Percentiles rank a stretch among this genome's conserved stretches.
phyloP scores from a whole-genome alignment of 2,329 filamentous ascomycete species.

The Conoideocrella luteorostrata region DNA sequence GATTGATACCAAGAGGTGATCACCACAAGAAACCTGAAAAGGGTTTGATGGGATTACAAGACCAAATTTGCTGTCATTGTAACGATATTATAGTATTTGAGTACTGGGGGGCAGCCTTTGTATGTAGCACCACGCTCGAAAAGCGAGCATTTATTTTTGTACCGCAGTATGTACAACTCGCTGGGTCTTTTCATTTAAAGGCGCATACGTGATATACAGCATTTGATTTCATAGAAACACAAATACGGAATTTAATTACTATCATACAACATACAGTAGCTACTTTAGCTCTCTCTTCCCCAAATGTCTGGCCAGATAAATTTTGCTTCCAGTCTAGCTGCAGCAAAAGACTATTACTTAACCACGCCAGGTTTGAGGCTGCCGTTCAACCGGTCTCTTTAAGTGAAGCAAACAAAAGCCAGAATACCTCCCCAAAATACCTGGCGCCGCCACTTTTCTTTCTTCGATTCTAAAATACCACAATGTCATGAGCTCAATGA shows the following conservation, averaged over 20 bases:
- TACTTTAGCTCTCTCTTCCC: background rate
- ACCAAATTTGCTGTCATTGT: no score
- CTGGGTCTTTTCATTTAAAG: no score
- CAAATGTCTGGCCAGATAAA: constrained; percentile 4
- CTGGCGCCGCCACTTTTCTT: constrained; percentile 3
- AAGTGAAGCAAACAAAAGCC: background rate
- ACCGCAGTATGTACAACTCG: background rate
- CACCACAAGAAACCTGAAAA: no score
- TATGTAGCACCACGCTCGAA: no score
- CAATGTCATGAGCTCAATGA: constrained; percentile 16
- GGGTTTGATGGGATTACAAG: no score
- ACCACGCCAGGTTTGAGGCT: constrained; percentile 1
- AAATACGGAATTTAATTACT: constrained; percentile 5
- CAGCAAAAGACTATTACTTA: constrained; percentile 4
- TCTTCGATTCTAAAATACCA: constrained; percentile 3
- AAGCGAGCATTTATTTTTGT: no score
- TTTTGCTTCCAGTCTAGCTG: constrained; percentile 8
- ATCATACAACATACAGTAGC: constrained; percentile 14
- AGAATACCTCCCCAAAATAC: background rate
- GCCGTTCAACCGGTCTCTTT: background rate
- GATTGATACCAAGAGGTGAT: constrained; percentile 20
- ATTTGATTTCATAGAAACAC: background rate
- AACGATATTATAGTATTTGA: no score
- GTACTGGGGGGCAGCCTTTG: no score
- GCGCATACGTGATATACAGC: background rate